Percentiles rank a stretch among this genome's conserved stretches.
phyloP scores from a whole-genome alignment of 257 asterid species.

The Solanum medicagineum region DNA sequence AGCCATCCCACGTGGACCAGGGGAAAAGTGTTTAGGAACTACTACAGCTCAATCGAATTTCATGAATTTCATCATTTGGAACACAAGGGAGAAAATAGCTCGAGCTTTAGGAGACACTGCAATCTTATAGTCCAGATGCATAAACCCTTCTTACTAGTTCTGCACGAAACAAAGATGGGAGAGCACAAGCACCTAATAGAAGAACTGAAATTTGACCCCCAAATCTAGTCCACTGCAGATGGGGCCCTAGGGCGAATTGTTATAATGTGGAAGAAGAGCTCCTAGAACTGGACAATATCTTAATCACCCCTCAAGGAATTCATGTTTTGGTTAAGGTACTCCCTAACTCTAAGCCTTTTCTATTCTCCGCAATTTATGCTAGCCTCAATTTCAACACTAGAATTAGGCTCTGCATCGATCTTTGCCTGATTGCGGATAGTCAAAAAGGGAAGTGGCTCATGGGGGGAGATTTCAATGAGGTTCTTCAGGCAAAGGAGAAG shows the following conservation, averaged over 20 bases:
- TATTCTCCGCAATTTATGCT: background rate
- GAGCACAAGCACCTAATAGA: too few species aligned
- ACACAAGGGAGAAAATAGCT: background rate
- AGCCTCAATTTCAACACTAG: background rate
- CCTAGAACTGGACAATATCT: too few species aligned
- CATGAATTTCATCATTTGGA: background rate
- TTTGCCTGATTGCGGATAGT: background rate
- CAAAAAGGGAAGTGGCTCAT: too few species aligned
- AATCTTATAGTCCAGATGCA: too few species aligned
- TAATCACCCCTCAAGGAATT: background rate
- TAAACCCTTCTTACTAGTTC: too few species aligned
- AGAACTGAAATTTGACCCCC: too few species aligned
- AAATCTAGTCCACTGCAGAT: too few species aligned
- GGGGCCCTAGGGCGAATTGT: fast-evolving
- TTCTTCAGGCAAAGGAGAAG: too few species aligned
- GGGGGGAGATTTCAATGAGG: too few species aligned
- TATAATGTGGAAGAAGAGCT: background rate
- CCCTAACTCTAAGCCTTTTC: background rate
- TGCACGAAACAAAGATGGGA: too few species aligned
- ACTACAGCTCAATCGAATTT: fast-evolving
- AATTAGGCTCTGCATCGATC: fast-evolving
- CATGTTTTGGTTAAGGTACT: background rate
- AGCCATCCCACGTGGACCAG: fast-evolving
- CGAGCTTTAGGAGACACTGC: background rate
- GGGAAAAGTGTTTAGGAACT: background rate